These are phyloP conservation scores for Coriolopsis trogii DNA, from an alignment of 1,284 basidiomycete species.

Conservation along the genomic window DNA sequence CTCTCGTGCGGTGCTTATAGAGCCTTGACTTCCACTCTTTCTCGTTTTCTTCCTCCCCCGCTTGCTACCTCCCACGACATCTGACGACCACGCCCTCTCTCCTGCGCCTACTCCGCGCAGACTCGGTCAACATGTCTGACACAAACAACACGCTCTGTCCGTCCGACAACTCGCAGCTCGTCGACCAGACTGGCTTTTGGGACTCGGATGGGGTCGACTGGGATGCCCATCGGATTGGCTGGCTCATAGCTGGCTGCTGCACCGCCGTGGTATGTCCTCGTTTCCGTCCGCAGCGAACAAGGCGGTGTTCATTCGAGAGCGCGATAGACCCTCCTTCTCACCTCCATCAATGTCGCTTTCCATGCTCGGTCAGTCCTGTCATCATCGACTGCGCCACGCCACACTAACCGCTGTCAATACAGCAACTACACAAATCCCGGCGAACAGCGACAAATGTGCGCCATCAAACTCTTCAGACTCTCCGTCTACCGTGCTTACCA, in stretches of 20 bases:
- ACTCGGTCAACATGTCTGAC: slow-evolving; percentile 11
- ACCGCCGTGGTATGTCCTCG: slow-evolving; percentile 54
- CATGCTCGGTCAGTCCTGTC: slow-evolving; percentile 59
- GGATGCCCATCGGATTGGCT: slow-evolving; percentile 71
- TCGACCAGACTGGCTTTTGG: slow-evolving; percentile 71
- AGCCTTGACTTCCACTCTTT: slow-evolving; percentile 18
- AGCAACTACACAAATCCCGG: slow-evolving; percentile 68
- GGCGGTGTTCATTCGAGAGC: background rate
- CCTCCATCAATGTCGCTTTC: slow-evolving; percentile 52
- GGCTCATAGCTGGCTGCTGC: slow-evolving; percentile 72
- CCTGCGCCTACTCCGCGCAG: background rate
- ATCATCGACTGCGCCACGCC: background rate
- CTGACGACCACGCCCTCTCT: background rate
- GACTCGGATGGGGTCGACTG: slow-evolving; percentile 49
- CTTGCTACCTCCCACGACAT: background rate
- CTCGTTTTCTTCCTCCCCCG: slow-evolving; percentile 1
- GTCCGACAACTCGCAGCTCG: slow-evolving; percentile 48
- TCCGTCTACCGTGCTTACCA: background rate
- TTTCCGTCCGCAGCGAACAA: background rate
- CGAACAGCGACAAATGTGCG: slow-evolving; percentile 79
- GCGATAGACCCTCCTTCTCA: slow-evolving; percentile 61
- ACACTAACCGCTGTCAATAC: background rate
- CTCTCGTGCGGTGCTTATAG: slow-evolving; percentile 10
- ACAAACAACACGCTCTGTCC: slow-evolving; percentile 44
- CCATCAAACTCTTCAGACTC: slow-evolving; percentile 12